A percentile compares a stretch with the other conserved stretches of the same genome.
phyloP scores from a whole-genome alignment of 2,329 filamentous ascomycete species.

The Domatiomyces globalis region DNA sequence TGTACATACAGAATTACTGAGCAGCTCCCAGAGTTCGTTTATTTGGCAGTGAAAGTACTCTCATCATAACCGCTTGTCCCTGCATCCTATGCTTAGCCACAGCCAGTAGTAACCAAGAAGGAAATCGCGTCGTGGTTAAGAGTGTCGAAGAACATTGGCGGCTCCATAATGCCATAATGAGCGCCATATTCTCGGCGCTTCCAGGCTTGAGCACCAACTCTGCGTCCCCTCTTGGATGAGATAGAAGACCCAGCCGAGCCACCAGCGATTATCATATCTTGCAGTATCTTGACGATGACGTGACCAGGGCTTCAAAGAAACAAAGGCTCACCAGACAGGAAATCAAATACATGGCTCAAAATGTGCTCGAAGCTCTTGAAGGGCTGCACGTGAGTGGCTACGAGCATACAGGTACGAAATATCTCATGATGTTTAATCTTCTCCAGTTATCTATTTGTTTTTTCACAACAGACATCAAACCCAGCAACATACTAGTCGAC shows the following conservation, averaged over 20 bases:
- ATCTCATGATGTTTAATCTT: neutral
- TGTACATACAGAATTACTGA: neutral
- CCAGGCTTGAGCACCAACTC: conserved; percentile 11
- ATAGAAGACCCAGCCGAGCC: conserved; percentile 6
- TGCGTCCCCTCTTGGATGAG: conserved; percentile 1
- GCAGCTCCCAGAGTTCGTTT: neutral
- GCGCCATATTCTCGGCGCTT: conserved; percentile 18
- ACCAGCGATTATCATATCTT: conserved; percentile 18
- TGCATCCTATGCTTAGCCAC: neutral
- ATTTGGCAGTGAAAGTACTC: neutral
- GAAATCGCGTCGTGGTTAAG: neutral
- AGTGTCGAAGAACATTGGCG: neutral
- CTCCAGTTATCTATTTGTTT: neutral
- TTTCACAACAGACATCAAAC: conserved; percentile 16
- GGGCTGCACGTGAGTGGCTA: conserved; percentile 12
- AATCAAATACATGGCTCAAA: conserved; percentile 6
- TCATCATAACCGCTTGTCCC: neutral
- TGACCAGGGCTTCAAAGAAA: conserved; percentile 12
- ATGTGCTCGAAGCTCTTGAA: conserved; percentile 7
- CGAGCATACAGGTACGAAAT: conserved; percentile 15
- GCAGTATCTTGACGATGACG: conserved; percentile 18
- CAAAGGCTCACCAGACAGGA: conserved; percentile 12
- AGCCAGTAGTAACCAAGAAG: neutral
- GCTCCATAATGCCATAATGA: conserved; percentile 19
- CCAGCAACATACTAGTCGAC: conserved; percentile 17